Evolutionary conservation across 106 monocot species (phyloP).

Genomic region (Platanthera zijinensis): DNA sequence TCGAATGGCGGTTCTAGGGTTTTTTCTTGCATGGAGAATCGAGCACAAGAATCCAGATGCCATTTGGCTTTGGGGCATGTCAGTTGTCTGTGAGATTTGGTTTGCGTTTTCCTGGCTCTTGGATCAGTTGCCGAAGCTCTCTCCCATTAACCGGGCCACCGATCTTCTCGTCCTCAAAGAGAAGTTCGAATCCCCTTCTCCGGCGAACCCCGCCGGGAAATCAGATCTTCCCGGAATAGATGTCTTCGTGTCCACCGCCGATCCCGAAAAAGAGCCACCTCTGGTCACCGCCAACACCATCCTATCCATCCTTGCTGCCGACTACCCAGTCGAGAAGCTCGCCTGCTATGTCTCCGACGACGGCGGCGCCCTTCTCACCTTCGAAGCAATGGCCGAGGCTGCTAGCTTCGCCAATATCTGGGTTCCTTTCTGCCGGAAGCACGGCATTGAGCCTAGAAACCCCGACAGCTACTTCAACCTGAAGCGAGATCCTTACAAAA

Average conservation of each 20-base stretch:
- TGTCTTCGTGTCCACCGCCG: conserved; percentile 82
- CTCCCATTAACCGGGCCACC: conserved; percentile 56
- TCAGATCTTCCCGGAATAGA: conserved; percentile 85
- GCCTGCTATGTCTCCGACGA: conserved; percentile 94
- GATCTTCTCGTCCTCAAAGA: conserved; percentile 71
- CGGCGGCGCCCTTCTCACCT: conserved; percentile 77
- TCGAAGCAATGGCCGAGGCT: conserved; percentile 23
- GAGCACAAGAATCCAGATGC: conserved; percentile 59
- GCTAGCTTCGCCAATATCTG: conserved; percentile 75
- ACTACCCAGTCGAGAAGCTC: conserved; percentile 89
- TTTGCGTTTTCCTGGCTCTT: conserved; percentile 91
- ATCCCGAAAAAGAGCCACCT: conserved; percentile 83
- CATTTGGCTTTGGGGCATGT: conserved; percentile 81
- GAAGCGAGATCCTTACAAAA: conserved; percentile 71
- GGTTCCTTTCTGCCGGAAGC: conserved; percentile 92
- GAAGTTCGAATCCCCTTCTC: conserved; percentile 60
- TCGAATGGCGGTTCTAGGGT: conserved; percentile 36
- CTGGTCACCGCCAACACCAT: conserved; percentile 85
- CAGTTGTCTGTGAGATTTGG: conserved; percentile 83
- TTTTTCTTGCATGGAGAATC: conserved; percentile 63
- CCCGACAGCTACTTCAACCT: conserved; percentile 72
- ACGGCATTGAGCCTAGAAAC: conserved; percentile 70
- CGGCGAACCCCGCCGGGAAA: conserved; percentile 47
- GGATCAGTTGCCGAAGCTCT: conserved; percentile 67
- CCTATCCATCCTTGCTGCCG: conserved; percentile 76